Conservation (phyloP, 2,329 filamentous ascomycete genomes). For the Fusarium haematococcum region DNA sequence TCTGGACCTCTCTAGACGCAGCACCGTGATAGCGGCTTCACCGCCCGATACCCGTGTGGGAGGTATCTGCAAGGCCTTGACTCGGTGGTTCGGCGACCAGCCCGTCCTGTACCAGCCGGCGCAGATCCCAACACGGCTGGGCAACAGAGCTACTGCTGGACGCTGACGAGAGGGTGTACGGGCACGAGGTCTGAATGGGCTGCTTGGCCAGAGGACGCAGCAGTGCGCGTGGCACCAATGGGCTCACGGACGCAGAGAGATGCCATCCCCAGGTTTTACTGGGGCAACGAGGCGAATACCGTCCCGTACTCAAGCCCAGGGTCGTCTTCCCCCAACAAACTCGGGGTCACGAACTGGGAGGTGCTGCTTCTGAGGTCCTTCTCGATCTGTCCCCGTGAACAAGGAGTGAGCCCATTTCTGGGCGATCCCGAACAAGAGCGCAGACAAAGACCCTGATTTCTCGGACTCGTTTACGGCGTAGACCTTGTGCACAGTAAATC, state of each 20-base stretch:
- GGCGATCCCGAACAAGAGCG: slow-evolving; percentile 22
- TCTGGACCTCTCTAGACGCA: slow-evolving; percentile 36
- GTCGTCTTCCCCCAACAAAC: slow-evolving; percentile 29
- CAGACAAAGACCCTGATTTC: slow-evolving; percentile 22
- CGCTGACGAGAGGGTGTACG: slow-evolving; percentile 38
- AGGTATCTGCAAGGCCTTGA: slow-evolving; percentile 29
- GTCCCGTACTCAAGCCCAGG: slow-evolving; percentile 5
- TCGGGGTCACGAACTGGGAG: slow-evolving; percentile 5
- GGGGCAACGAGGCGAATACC: slow-evolving; percentile 19
- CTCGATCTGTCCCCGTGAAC: slow-evolving; percentile 24
- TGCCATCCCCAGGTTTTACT: slow-evolving; percentile 38
- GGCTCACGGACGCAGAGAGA: slow-evolving; percentile 29
- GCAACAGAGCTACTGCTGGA: slow-evolving; percentile 24
- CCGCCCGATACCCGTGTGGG: slow-evolving; percentile 33
- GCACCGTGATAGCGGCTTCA: slow-evolving; percentile 39
- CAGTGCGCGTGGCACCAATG: slow-evolving; percentile 45
- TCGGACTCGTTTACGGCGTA: slow-evolving; percentile 4
- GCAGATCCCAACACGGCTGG: slow-evolving; percentile 42
- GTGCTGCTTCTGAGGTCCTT: slow-evolving; percentile 23
- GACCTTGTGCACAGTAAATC: not conserved
- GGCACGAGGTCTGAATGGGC: slow-evolving; percentile 40
- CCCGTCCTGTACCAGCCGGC: slow-evolving; percentile 26
- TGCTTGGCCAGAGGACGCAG: slow-evolving; percentile 21
- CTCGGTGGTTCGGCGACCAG: slow-evolving; percentile 21
- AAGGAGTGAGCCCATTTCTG: slow-evolving; percentile 25